Base-by-base conservation (phyloP, 139 green algal genomes). In the Coelastrella sp. region DNA sequence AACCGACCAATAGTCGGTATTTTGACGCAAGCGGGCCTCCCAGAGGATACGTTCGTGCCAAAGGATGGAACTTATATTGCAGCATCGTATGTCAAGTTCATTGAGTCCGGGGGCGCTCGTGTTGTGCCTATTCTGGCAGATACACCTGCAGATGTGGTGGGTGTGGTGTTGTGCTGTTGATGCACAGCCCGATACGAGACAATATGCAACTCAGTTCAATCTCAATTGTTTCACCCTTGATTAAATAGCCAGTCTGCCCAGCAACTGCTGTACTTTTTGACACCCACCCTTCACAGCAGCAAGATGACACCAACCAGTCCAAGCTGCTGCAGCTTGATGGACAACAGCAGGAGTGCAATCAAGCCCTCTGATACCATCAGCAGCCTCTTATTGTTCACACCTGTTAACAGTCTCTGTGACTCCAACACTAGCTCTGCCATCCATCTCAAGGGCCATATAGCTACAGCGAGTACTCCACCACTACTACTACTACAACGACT, bases 51-150 rank as follows among this genome's bases (percentile, higher is more conserved):
- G 25, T 90, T 90, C 56, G 85, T 90, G 11, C 85, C 85, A 8
- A 90, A 84, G 8, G 24, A 75, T 63, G 85, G 85, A 20, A 84
- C 74, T 9, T 90, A 90, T 25, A 90, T 90, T 68, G 85, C 85
- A n/a, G n/a, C 72, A 7, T 83, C 68, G 24, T 88, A 98, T 68
- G 90, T 98, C 12, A 97, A 97, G 81, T 96, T 96, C 73, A 84
- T 97, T 0, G 93, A 98, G 93, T 82, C 91, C 35, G 96, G 95
- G 8, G 96, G 96, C 4, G 96, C 94, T 0, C 85, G 96, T 4
- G 96, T 95, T 11, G 93, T 98, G n/a, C 96, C 96, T 61, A 95
- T 98, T 27, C 74, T 96, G 15, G 94, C 94, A 76, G 96, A 98
- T 91, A 95, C 96, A 86, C 84, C 84, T 7, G 8, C 59, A 0